Evolutionary conservation across 2,329 filamentous ascomycete genomes (phyloP).

Genomic region (Diaporthe velutina): DNA sequence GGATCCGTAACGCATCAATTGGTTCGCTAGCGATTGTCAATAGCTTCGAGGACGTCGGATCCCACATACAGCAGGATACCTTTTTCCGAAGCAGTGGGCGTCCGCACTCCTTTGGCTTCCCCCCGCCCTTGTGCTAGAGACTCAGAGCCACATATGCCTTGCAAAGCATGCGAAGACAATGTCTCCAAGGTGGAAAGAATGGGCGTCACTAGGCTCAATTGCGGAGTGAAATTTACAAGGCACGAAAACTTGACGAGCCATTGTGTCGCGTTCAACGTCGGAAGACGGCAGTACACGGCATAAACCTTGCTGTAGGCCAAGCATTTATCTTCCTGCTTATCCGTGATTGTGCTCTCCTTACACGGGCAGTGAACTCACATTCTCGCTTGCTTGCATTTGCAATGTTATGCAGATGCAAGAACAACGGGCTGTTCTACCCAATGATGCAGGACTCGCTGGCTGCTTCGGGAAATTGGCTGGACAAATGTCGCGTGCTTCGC

Average conservation of each 20-base stretch:
- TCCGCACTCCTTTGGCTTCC: not conserved
- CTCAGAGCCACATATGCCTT: not conserved
- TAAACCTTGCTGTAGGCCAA: not conserved
- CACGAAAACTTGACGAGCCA: not conserved
- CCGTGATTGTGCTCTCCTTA: not conserved
- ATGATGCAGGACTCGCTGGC: not conserved
- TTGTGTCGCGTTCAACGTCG: not conserved
- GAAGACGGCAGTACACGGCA: conserved; percentile 12
- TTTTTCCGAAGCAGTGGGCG: not conserved
- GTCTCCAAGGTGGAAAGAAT: not conserved
- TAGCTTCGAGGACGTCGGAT: not conserved
- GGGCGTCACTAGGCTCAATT: not conserved
- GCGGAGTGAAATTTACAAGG: not conserved
- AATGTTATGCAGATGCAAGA: conserved; percentile 9
- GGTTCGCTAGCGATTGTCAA: not conserved
- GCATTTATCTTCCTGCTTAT: not conserved
- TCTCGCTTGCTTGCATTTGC: conserved; percentile 4
- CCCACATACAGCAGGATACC: not conserved
- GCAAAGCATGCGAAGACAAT: not conserved
- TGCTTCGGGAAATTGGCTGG: conserved; percentile 27
- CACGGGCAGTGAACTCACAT: not conserved
- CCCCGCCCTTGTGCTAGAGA: not conserved
- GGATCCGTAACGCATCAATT: not conserved
- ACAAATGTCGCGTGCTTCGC: conserved; percentile 8
- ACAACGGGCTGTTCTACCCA: conserved; percentile 1